Evolutionary conservation across 805 yeast genomes (phyloP).

Genomic region (Kurtzmaniella cleridarum): DNA sequence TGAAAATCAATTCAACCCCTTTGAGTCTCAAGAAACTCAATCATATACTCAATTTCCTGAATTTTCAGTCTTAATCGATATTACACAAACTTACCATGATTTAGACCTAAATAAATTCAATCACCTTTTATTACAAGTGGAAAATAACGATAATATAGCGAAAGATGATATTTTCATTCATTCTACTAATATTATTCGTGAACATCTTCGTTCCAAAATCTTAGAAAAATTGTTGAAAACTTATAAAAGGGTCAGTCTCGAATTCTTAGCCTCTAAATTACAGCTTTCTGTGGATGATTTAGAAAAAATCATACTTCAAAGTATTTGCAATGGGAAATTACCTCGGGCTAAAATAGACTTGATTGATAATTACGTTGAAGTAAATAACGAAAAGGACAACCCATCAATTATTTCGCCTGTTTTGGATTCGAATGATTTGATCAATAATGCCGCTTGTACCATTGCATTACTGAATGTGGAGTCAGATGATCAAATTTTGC

Average conservation of each 20-base stretch:
- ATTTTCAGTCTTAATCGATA: constrained; percentile 19
- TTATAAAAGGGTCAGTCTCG: constrained; percentile 24
- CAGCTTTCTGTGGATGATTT: constrained; percentile 16
- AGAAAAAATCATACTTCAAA: constrained; percentile 21
- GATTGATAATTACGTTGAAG: constrained; percentile 15
- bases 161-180: constrained; percentile 24
- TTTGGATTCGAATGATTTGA: constrained; percentile 16
- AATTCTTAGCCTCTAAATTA: constrained; percentile 17
- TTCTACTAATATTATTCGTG: constrained; percentile 21
- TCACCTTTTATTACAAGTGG: constrained; percentile 12
- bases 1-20: constrained; percentile 65
- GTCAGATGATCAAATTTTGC: too few relatives aligned
- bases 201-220: constrained; percentile 27
- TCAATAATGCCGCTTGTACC: constrained; percentile 13
- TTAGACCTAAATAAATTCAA: constrained; percentile 18
- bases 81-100: constrained; percentile 28
- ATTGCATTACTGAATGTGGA: constrained; percentile 2
- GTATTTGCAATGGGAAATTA: constrained; percentile 26
- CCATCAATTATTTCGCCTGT: constrained; percentile 11
- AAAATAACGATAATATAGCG: constrained; percentile 18
- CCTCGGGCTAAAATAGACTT: constrained; percentile 25
- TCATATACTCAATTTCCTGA: constrained; percentile 37
- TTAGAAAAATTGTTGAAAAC: constrained; percentile 25
- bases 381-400: constrained; percentile 4
- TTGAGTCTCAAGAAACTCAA: constrained; percentile 66